These are phyloP conservation scores for Paramecium bursaria DNA, from an alignment of 73 alveolate genomes.

Conservation along the genomic window DNA sequence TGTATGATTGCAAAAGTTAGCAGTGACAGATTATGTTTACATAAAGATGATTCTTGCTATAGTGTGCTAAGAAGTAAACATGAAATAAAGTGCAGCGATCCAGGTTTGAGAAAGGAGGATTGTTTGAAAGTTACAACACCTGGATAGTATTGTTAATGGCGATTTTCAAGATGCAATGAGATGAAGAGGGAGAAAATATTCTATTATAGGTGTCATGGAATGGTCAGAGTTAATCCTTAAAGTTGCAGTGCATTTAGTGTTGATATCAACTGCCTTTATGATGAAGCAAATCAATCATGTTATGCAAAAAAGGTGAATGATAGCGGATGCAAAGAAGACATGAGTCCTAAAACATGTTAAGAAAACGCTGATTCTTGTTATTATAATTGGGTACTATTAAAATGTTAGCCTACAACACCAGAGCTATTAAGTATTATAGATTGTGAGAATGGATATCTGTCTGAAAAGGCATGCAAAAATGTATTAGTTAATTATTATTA, in stretches of 20 bases:
- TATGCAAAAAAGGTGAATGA: no score
- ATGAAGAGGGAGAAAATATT: no score
- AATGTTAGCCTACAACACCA: conserved; percentile 1
- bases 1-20: no score
- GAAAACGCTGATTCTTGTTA: conserved; percentile 18
- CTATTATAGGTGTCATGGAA: no score
- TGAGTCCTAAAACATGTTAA: conserved; percentile 30
- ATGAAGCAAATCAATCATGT: background rate
- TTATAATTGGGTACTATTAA: conserved; percentile 10
- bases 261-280: conserved; percentile 50
- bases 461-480: conserved; percentile 13
- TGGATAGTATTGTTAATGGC: conserved; percentile 46
- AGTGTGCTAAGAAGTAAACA: no score
- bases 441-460: conserved; percentile 19
- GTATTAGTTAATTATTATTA: no score
- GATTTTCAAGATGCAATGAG: conserved; percentile 45
- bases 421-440: background rate
- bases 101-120: background rate
- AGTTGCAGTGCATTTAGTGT: no score
- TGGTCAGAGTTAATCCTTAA: no score
- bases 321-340: background rate
- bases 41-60: no score
- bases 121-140: conserved; percentile 28
- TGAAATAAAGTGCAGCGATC: conserved; percentile 21
- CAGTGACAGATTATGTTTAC: no score